Evolutionary conservation across 768 basidiomycete species (phyloP).

Genomic region (Pleurotus salmoneostramineus): DNA sequence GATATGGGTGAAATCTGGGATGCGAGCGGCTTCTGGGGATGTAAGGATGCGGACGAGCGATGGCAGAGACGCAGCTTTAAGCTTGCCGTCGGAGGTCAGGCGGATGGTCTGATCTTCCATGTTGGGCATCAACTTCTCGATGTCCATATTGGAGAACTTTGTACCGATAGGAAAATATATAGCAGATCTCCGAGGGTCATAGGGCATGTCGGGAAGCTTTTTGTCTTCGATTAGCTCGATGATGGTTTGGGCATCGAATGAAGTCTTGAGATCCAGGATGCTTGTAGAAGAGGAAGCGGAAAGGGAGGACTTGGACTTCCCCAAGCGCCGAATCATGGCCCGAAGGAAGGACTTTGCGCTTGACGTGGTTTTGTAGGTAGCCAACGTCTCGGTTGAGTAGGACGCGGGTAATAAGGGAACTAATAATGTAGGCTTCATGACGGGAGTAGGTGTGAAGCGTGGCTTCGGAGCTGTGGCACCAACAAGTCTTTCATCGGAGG

Average conservation of each 20-base stretch:
- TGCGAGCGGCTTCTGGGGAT: conserved; percentile 30
- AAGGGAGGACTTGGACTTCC: not conserved
- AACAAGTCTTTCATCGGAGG: not conserved
- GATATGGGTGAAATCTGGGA: conserved; percentile 40
- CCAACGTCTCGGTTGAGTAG: not conserved
- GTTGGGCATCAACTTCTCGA: conserved; percentile 1
- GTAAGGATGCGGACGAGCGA: conserved; percentile 45
- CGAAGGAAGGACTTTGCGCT: not conserved
- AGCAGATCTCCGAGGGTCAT: not conserved
- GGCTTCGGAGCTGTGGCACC: not conserved
- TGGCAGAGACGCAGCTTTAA: conserved; percentile 30
- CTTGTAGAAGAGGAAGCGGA: not conserved
- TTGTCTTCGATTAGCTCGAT: not conserved
- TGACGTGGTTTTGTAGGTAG: not conserved
- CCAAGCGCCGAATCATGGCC: not conserved
- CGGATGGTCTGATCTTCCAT: conserved; percentile 17
- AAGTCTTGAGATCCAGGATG: not conserved
- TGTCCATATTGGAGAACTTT: not conserved
- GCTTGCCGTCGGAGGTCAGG: conserved; percentile 20
- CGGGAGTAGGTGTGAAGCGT: not conserved
- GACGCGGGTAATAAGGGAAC: not conserved
- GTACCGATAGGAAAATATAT: not conserved
- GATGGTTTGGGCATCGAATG: not conserved
- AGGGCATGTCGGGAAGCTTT: conserved; percentile 1
- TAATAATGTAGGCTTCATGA: not conserved